These are phyloP conservation scores for Torulaspora indica DNA, from an alignment of 805 yeast genomes.

Conservation along the genomic window DNA sequence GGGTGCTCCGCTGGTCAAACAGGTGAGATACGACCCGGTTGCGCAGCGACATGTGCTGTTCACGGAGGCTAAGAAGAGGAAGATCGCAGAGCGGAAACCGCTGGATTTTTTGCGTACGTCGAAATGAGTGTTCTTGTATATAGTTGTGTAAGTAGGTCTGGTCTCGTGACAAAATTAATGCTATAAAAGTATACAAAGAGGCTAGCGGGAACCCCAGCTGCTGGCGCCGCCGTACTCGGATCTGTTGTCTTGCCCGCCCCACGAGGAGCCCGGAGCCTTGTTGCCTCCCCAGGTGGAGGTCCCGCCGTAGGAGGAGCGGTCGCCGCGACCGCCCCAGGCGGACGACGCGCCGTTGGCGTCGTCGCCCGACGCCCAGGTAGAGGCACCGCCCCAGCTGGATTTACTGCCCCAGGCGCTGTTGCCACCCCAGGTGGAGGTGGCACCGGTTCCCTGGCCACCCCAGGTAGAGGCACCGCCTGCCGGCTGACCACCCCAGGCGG, in stretches of 20 bases:
- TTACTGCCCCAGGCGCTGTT: constrained; percentile 36
- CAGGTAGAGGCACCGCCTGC: constrained; percentile 29
- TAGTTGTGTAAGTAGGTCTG: not conserved
- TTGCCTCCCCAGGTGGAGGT: constrained; percentile 42
- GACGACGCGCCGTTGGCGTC: constrained; percentile 42
- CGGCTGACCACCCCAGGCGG: constrained; percentile 38
- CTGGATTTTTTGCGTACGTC: constrained; percentile 44
- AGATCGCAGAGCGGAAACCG: constrained; percentile 52
- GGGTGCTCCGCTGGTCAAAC: constrained; percentile 70
- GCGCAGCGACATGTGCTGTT: constrained; percentile 90
- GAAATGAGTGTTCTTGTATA: constrained; percentile 10
- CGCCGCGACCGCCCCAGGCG: constrained; percentile 43
- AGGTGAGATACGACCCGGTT: constrained; percentile 80
- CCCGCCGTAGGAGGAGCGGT: constrained; percentile 38
- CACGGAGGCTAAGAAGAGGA: constrained; percentile 83
- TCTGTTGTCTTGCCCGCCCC: constrained; percentile 33
- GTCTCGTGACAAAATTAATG: constrained; percentile 1
- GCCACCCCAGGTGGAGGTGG: constrained; percentile 40
- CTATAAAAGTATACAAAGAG: constrained; percentile 2
- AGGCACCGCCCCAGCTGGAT: constrained; percentile 45
- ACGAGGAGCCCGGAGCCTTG: constrained; percentile 42
- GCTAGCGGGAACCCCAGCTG: constrained; percentile 33
- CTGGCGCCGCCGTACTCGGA: constrained; percentile 31
- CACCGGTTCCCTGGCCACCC: constrained; percentile 38
- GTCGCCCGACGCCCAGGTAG: constrained; percentile 42